Conservation (phyloP, 805 yeast species). For the Zygosaccharomyces siamensis region DNA sequence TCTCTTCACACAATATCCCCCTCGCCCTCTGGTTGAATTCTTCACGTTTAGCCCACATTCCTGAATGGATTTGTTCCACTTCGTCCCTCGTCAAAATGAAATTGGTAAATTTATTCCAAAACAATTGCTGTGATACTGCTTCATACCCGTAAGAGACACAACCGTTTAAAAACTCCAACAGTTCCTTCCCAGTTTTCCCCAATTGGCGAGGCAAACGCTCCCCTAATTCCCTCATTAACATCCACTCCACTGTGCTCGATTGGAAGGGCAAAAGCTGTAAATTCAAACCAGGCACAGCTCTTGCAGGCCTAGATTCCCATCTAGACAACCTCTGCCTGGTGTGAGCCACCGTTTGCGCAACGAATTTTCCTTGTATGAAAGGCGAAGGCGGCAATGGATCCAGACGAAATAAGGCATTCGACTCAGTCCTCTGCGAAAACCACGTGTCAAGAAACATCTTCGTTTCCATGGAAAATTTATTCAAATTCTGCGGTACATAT, state of each 20-base stretch:
- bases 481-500: constrained; percentile 17
- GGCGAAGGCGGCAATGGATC: constrained; percentile 7
- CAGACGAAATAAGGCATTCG: neutral
- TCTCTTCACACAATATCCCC: constrained; percentile 86
- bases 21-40: constrained; percentile 22
- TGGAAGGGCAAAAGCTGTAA: constrained; percentile 31
- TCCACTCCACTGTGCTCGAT: constrained; percentile 32
- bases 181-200: constrained; percentile 2
- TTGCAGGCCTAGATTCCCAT: neutral
- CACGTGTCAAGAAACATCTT: constrained; percentile 21
- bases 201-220: neutral
- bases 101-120: constrained; percentile 35
- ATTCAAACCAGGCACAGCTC: constrained; percentile 10
- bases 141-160: constrained; percentile 31
- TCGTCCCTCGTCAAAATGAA: constrained; percentile 20
- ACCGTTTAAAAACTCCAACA: constrained; percentile 22
- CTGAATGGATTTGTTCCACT: constrained; percentile 17
- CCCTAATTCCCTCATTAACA: constrained; percentile 26
- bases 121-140: constrained; percentile 12
- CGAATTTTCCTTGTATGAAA: constrained; percentile 28
- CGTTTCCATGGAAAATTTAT: constrained; percentile 27
- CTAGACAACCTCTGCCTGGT: constrained; percentile 16
- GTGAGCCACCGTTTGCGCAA: constrained; percentile 22
- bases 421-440: constrained; percentile 11
- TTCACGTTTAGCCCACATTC: constrained; percentile 3